A percentile compares a stretch with the other conserved stretches of the same genome.
Conservation (phyloP, 106 monocot species). For the Gastrodia elata region DNA sequence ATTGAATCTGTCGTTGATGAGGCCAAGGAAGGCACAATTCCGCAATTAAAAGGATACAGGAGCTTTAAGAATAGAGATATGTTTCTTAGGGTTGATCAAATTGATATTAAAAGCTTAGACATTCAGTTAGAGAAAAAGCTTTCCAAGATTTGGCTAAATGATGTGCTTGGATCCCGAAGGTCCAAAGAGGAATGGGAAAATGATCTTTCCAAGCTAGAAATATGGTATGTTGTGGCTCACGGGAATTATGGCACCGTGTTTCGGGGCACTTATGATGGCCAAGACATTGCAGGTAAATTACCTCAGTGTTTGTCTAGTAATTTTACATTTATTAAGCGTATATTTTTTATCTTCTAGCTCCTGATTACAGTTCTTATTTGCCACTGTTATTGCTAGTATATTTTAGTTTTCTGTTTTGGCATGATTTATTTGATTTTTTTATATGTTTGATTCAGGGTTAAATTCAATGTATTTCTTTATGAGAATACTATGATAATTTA, state of each 20-base stretch:
- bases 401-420: neutral
- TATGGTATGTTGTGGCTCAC: conserved; percentile 29
- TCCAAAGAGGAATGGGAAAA: conserved; percentile 51
- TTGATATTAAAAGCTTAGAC: conserved; percentile 54
- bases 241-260: conserved; percentile 51
- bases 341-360: neutral
- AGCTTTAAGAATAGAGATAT: conserved; percentile 21
- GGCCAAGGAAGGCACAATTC: neutral
- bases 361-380: neutral
- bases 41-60: conserved; percentile 11
- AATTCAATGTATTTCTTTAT: neutral
- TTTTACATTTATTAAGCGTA: neutral
- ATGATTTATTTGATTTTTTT: neutral
- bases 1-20: neutral
- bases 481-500: neutral
- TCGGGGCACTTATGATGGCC: conserved; percentile 37
- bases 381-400: neutral
- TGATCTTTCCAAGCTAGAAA: conserved; percentile 34
- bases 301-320: neutral
- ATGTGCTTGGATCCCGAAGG: conserved; percentile 6
- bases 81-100: conserved; percentile 40
- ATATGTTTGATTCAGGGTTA: neutral
- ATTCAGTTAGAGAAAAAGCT: conserved; percentile 36
- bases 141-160: conserved; percentile 27
- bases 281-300: conserved; percentile 48